Base-by-base conservation (phyloP, 2,329 filamentous ascomycete species). In the Metarhizium guizhouense region DNA sequence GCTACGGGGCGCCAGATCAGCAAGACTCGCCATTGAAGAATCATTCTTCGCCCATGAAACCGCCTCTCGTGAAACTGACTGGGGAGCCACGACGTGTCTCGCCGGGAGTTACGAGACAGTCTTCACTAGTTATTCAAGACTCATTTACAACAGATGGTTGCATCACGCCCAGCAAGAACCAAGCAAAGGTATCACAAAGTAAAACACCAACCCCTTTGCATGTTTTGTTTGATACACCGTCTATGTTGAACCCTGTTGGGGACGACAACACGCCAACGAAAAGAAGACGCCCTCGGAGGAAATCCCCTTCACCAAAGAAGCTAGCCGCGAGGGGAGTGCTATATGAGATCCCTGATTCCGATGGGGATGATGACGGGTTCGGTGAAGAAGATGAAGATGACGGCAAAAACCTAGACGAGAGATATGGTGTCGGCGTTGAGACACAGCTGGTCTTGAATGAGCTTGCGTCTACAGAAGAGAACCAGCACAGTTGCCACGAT, bases 291-390 rank as follows among this genome's bases (percentile, higher is more conserved):
- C 7, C 32, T 11, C 32, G 10, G 32, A 34, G 32, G 32, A 11
- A 11, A 34, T 7, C 32, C 7, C 6, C 32, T 34, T 61, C 58
- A 34, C 58, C 58, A 1, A 18, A 30, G 16, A 57, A 54, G 40
- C 43, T 14, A 18, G 25, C 49, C 3, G 32, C 14, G 11, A 51
- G 38, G 25, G 54, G 36, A 0, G 13, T 54, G 38, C 38, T 16
- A 3, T 56, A 52, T 20, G 76, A 79, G 56, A 79, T 81, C 34
- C 75, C 77, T 0, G 78, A 81, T 57, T 78, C 77, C 1, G 78
- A 80, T 42, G 76, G 74, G 11, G 75, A 65, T 2, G 63, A 65
- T 16, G 65, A 64, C 52, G 63, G 50, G 49, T 54, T 32, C 4
- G 25, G 25, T 25, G 47, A 60, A 16, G 55, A 60, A 3, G 50